Base-by-base conservation (phyloP, 352 stramenopile genomes). In the Elongisporangium senticosum region DNA sequence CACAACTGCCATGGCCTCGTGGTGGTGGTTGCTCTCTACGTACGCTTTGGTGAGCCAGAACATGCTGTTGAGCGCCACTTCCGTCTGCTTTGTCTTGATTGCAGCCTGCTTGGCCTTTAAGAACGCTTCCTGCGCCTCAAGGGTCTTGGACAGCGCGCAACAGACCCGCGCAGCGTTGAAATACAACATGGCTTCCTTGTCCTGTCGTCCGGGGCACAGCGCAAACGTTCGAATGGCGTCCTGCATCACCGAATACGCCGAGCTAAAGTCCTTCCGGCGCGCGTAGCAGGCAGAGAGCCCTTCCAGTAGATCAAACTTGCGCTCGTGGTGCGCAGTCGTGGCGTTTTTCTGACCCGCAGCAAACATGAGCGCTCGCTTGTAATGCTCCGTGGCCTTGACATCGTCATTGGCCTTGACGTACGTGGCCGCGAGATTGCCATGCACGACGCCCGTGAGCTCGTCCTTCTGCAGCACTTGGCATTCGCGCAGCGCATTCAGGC, bases 401-500 rank as follows among this genome's bases (percentile, higher is more conserved):
- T 87, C 72, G 61, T 85, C 69, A 20, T 82, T 75, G 33, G 72
- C 62, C 28, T 83, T 81, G 14, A 71, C 61, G 51, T 86, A 84
- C 11, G 77, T 80, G 1, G 78, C 71, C 5, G 80, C 80, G 14
- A 90, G 55, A 56, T 90, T 88, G 24, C 76, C 72, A 60, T 90
- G 80, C 23, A 90, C 80, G 21, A 88, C 43, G 11, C 74, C 77
- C 43, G 73, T 88, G n/a, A 85, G 73, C 47, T 88, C 80, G 58
- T 75, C 73, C 39, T 82, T 83, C 28, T 75, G 62, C n/a, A 90
- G 65, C 43, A 67, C 21, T 22, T 88, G 70, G 17, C 69, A 74
- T 56, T 83, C 77, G 17, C 67, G 64, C 39, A 89, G 58, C 10
- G 79, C 79, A 15, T 65, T 65, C 15, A 73, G 43, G 24, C 77